phyloP scores from a whole-genome alignment of 169 alveolate genomes.

The Cryptosporidium felis region DNA sequence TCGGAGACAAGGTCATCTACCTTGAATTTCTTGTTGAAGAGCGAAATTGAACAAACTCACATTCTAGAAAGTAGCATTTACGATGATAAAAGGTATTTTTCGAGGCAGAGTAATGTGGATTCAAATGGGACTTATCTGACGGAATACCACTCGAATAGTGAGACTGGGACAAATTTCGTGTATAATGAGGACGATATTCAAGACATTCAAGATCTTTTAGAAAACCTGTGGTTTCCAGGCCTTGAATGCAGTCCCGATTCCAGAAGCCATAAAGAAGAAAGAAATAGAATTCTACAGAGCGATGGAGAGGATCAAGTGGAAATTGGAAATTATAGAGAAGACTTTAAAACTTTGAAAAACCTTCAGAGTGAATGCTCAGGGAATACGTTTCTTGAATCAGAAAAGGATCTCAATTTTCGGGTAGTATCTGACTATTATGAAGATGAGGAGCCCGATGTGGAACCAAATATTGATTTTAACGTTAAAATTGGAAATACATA shows the following conservation, averaged over 20 bases:
- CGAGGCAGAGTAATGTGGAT: conserved; percentile 9
- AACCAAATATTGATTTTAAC: no score
- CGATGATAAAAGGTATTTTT: background rate
- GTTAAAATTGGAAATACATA: no score
- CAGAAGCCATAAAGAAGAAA: background rate
- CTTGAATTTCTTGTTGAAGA: background rate
- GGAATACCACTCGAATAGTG: conserved; percentile 9
- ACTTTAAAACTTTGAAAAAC: no score
- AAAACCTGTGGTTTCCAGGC: conserved; percentile 32
- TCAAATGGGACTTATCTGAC: background rate
- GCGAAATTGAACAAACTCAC: background rate
- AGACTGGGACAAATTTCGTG: background rate
- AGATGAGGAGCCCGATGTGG: no score
- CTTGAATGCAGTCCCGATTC: background rate
- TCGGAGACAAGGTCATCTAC: background rate
- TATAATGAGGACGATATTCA: conserved; percentile 22
- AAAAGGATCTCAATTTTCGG: no score
- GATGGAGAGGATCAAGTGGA: no score
- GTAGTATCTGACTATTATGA: no score
- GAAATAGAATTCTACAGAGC: no score
- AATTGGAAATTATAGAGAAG: no score
- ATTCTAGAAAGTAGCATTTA: background rate
- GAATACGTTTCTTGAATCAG: no score
- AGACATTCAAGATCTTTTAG: conserved; percentile 55
- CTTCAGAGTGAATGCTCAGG: no score